Evolutionary conservation across 73 alveolate genomes (phyloP), one percentile per base, ranked within the genome.

Genomic region (Paramecium bursaria): DNA sequence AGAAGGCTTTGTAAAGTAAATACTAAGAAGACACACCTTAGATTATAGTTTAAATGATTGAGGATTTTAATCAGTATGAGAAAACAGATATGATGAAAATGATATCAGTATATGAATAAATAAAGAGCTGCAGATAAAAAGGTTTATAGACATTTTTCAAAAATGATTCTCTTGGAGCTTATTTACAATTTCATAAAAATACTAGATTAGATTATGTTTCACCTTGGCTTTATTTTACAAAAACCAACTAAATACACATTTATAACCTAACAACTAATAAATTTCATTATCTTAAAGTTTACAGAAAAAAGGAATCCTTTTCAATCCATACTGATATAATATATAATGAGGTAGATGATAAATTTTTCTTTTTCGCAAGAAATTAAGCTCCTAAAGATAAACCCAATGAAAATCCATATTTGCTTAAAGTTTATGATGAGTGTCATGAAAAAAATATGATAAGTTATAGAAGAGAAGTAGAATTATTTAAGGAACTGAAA

Each of bases 401-500:
- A 44, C 13, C 25, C 30, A 53, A 53, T 27, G 11, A 53, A n/a
- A 2, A 53, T n/a, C n/a, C 82, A 14, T 67, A 39, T 15, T 21
- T 67, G 21, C 33, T 67, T 25, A 67, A 67, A 7, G 82, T 67
- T 21, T 67, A 67, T 67, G 82, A 67, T 67, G 82, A 67, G 27
- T 4, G 60, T 35, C 74, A 79, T 55, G 48, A 79, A 17, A 53
- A 73, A 54, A 82, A 57, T 13, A 39, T 30, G 15, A 79, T 79
- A 19, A 79, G 76, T 54, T 55, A 54, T 39, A 79, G 46, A 21
- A 42, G 85, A 53, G 89, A 79, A 44, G 89, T 79, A 6, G 76
- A 53, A 42, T 79, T 79, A 23, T 79, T 79, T 49, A 79, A 73
- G n/a, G 35, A 61, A 33, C 51, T 79, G 3, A 79, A 79, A 46